Base-by-base conservation (phyloP, 305 asterid species). In the Fraxinus baroniana region DNA sequence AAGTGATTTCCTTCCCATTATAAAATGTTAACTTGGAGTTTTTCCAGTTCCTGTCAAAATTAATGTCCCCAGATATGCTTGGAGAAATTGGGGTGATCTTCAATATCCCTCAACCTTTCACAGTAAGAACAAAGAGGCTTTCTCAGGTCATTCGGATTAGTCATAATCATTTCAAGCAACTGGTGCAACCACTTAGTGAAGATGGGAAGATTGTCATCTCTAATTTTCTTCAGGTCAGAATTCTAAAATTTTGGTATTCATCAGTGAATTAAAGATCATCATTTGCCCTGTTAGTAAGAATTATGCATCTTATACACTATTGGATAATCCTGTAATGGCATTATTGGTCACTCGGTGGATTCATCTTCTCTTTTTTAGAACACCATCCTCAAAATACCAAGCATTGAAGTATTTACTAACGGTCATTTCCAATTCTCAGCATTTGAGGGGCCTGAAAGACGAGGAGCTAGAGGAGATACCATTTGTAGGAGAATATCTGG, bases 21-120 rank as follows among this genome's bases (percentile, higher is more conserved):
- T 57, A 83, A 57, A 62, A 80, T 75, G n/a, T 83, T 85, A 83
- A 87, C 71, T 35, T 83, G 52, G 79, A 72, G 13, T n/a, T 52
- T 84, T 83, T 88, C 82, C 97, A 95, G 99, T 86, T 91, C 84
- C 85, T 92, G 84, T 78, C 92, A 82, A 94, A 83, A 84, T 79
- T 84, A 86, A 96, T 84, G 77, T 81, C 97, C 76, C 93, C 95
- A 6, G 92, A 86, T 18, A 87, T 93, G 90, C 91, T 94, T 60
- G 99, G 99, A 17, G 99, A 94, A 93, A 80, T 93, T 71, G 98
- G 98, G 78, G 99, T 95, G 86, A 89, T 95, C 49, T 90, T 94
- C 83, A 94, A 94, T 84, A 81, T 81, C 78, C 98, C 98, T 76
- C 98, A 96, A 89, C 99, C 97, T 72, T 91, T 93, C 87, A 94